Evolutionary conservation across 495 filamentous ascomycete genomes (phyloP).

Genomic region (Apodospora peruviana): DNA sequence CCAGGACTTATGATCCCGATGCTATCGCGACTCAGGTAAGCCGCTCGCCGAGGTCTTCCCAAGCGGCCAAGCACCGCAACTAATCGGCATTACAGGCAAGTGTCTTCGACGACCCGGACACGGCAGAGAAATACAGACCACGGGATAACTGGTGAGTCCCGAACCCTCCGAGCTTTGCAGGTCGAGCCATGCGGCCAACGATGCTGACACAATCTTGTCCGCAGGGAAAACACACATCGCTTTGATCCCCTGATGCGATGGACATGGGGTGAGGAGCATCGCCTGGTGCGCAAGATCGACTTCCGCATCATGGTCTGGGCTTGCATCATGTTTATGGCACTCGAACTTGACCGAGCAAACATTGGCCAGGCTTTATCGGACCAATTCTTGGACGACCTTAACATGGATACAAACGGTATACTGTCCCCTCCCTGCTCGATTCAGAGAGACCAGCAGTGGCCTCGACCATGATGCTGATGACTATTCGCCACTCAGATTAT

Average conservation of each 20-base stretch:
- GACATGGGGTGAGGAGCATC: constrained; percentile 38
- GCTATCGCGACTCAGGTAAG: constrained; percentile 51
- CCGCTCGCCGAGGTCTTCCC: no score
- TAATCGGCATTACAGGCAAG: constrained; percentile 23
- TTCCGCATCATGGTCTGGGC: constrained; percentile 50
- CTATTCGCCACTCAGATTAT: constrained; percentile 52
- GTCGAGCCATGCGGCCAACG: not conserved
- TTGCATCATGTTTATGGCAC: constrained; percentile 77
- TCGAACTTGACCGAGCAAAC: constrained; percentile 77
- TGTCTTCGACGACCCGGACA: constrained; percentile 40
- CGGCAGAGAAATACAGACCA: constrained; percentile 31
- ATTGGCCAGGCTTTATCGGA: constrained; percentile 34
- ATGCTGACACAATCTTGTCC: not conserved
- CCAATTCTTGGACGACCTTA: constrained; percentile 31
- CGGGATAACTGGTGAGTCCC: constrained; percentile 29
- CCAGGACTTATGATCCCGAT: constrained; percentile 38
- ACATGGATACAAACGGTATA: constrained; percentile 30
- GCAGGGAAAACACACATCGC: constrained; percentile 42
- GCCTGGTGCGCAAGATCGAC: constrained; percentile 35
- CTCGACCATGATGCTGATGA: no score
- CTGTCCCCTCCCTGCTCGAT: not conserved
- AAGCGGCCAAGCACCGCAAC: not conserved
- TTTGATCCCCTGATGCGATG: constrained; percentile 37
- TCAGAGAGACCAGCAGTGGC: no score
- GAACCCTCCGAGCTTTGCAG: not conserved